Evolutionary conservation across 1,284 basidiomycete species (phyloP), one percentile per base, ranked within the genome.

Genomic region (Ceratobasidium sp.): DNA sequence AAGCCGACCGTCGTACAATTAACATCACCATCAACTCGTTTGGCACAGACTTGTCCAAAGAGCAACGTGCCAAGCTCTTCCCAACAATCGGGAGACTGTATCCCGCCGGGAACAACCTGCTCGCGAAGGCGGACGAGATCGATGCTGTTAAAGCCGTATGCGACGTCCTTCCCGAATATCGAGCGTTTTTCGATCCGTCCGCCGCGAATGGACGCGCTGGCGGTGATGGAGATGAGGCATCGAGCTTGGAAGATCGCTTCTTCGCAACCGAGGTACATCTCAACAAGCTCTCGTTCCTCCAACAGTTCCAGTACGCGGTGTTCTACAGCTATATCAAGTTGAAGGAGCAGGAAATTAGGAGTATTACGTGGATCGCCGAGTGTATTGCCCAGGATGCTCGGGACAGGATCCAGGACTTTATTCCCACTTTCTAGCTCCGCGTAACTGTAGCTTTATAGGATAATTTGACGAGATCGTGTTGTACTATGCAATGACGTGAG

Each of bases 1-100:
- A 99, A 87, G 98, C 98, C 42, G 97, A 99, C 86, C 91, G 97
- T 52, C 92, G 98, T 70, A 94, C 96, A 2, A 93, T 99, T 85
- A 99, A 99, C 87, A 99, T 99, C 85, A 98, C 98, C 48, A 96
- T 99, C 89, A 99, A 99, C 89, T 99, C 97, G 33, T 98, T 99
- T 85, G 94, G 94, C 80, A 99, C 98, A 12, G 95, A 96, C 82
- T 90, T 99, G 77, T 90, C 93, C 59, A 99, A 99, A 85, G 97
- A 99, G 83, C 93, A 96, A 83, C 94, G 98, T 48, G 96, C 96
- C n/a, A 92, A 93, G 81, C 90, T 99, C 59, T 99, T 98, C 90
- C 98, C 98, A 6, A 90, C 92, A 26, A 94, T 99, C 78, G 98
- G 98, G 13, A 91, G 94, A 77, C 89, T 99, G 66, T 99, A 93